Evolutionary conservation across 768 basidiomycete genomes (phyloP), one percentile per base, ranked within the genome.

Genomic region (Leccinum ochraceum): DNA sequence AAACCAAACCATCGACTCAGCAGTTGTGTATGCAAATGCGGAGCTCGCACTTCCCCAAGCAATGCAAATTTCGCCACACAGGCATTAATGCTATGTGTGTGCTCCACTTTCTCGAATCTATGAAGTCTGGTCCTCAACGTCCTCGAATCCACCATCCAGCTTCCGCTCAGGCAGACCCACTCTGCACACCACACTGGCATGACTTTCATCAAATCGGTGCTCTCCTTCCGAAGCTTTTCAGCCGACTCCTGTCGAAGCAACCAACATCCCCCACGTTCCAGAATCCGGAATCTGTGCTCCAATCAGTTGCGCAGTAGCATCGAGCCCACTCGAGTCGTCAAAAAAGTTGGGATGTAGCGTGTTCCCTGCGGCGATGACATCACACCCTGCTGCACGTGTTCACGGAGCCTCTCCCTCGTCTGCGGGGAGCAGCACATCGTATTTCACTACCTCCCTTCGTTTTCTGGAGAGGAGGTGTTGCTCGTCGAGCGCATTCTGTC

Each of bases 261-360:
- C 17, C 11, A 65, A 62, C 3, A 55, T 53, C 20, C 4, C 54
- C 4, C 32, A 64, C 0, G 52, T 53, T 14, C 16, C 37, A 7
- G 16, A 17, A 17, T 39, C 36, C 36, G 28, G 28, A 28, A 28
- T 30, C 5, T 42, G 20, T 66, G 60, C 58, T 61, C 20, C 32
- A 16, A 17, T n/a, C 50, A 42, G 24, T 30, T 54, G 4, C 6
- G 8, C 28, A 14, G 11, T 26, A 16, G 42, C 10, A 44, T n/a
- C 16, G 26, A 60, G 9, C 26, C 62, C 10, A 26, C 58, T 16
- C 44, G 55, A n/a, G 24, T 57, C 6, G 57, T 69, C 5, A n/a
- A 30, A 22, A 67, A 55, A 28, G 44, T 60, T 14, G 60, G 62
- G 10, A 28, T 68, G 61, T 11, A 63, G 60, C 0, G 60, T 58